These are phyloP conservation scores for Barnettozyma siamensis DNA, from an alignment of 805 yeast species.

Conservation along the genomic window DNA sequence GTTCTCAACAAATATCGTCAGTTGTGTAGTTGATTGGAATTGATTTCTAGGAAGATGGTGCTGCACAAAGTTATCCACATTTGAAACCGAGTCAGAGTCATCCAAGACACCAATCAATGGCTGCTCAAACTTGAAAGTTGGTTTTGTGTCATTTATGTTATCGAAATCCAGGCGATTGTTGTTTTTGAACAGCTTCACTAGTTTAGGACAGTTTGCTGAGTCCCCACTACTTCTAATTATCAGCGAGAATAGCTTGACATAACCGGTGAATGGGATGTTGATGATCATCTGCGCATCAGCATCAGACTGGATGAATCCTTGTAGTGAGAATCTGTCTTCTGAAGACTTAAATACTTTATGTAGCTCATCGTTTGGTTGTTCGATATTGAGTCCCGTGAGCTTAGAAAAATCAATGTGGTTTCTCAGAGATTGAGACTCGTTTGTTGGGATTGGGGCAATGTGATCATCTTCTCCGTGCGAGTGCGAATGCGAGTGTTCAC, in stretches of 20 bases:
- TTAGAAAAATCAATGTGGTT: conserved; percentile 53
- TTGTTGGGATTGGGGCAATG: conserved; percentile 65
- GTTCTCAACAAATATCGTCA: conserved; percentile 63
- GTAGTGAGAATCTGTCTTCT: conserved; percentile 42
- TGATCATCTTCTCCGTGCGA: conserved; percentile 23
- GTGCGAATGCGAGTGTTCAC: conserved; percentile 27
- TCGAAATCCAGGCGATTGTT: conserved; percentile 68
- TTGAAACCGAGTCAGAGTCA: conserved; percentile 20
- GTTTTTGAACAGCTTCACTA: conserved; percentile 69
- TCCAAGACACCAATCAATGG: conserved; percentile 64
- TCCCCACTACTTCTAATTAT: conserved; percentile 61
- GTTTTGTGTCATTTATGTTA: conserved; percentile 40
- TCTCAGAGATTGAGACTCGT: conserved; percentile 59
- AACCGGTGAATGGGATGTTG: conserved; percentile 73
- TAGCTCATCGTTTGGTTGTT: conserved; percentile 43
- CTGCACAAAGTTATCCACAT: conserved; percentile 58
- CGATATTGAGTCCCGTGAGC: conserved; percentile 58
- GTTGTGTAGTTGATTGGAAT: conserved; percentile 62
- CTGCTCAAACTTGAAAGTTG: conserved; percentile 50
- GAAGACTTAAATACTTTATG: conserved; percentile 42
- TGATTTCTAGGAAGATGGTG: conserved; percentile 71
- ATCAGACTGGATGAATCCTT: conserved; percentile 54
- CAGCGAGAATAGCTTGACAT: conserved; percentile 68
- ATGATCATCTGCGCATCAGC: conserved; percentile 77
- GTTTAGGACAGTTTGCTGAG: conserved; percentile 56